Evolutionary conservation across 2,329 filamentous ascomycete genomes (phyloP), one percentile per base, ranked within the genome.

Genomic region (Penicillium frequentans): DNA sequence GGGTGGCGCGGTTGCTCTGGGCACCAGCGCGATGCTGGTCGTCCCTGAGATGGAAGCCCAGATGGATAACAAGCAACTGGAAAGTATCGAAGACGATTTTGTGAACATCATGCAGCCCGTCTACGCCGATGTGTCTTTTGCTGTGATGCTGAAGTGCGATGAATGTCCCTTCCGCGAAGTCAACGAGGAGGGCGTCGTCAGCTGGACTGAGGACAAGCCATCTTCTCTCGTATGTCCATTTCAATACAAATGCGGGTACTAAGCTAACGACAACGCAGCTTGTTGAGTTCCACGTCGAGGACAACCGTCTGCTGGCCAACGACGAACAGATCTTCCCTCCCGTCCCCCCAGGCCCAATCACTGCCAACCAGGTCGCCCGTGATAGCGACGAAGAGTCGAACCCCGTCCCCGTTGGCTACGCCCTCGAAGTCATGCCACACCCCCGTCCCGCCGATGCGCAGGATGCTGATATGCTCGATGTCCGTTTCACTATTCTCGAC

Each of bases 401-500:
- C 4, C 72, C 75, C 1, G 63, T 79, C 45, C 63, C 70, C 11
- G 61, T 79, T 51, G 77, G 77, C 47, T 79, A 78, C 60, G 75
- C 76, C 26, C 67, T 79, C 24, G 77, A 79, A 61, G 65, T 74
- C 42, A 67, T 75, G 58, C 69, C 74, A 23, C 52, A 67, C 43
- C 59, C 67, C 21, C 59, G 66, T 13, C 62, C 70, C 16, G 56
- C 64, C 9, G 70, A 75, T 24, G 70, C 68, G n/a, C 62, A 68
- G 10, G 68, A 63, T 8, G 63, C 69, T 44, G 70, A 75, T 9
- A 60, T 79, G 24, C 60, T 75, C 2, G 67, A 71, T 11, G 63
- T 79, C 56, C 72, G 75, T 39, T 77, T 80, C 64, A 79, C 77
- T n/a, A 70, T 79, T 35, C 70, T 80, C 27, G 76, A 77, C 53